These are phyloP conservation scores for Beta macrorhiza DNA, from an alignment of 179 eudicot genomes.

Conservation along the genomic window DNA sequence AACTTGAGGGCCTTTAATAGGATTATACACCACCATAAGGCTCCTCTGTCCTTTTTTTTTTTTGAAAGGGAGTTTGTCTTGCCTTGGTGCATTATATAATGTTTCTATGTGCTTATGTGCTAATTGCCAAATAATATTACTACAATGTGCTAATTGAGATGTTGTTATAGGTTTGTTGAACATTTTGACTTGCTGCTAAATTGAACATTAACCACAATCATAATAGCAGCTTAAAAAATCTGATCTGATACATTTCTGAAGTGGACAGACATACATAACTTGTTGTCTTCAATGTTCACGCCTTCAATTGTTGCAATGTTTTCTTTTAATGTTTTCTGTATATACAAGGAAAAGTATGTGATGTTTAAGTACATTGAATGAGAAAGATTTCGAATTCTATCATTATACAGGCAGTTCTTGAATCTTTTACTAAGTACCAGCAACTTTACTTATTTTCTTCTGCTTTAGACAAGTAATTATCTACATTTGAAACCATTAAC, in stretches of 20 bases:
- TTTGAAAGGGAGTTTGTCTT: no score
- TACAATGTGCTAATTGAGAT: no score
- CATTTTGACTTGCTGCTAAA: neutral
- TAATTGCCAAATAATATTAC: no score
- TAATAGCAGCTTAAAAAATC: slow-evolving; percentile 33
- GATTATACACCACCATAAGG: no score
- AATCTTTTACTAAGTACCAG: neutral
- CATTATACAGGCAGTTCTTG: neutral
- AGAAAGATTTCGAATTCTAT: neutral
- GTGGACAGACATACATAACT: slow-evolving; percentile 79
- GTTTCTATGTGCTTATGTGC: no score
- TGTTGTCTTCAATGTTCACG: slow-evolving; percentile 68
- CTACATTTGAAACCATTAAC: neutral
- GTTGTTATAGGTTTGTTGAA: neutral
- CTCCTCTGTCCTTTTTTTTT: no score
- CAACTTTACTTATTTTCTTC: no score
- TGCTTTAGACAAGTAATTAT: neutral
- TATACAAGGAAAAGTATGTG: slow-evolving; percentile 20
- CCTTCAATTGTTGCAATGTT: slow-evolving; percentile 55
- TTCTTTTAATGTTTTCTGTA: slow-evolving; percentile 35
- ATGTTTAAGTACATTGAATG: neutral
- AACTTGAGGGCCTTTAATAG: no score
- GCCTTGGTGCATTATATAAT: no score
- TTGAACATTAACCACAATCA: neutral
- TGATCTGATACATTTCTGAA: slow-evolving; percentile 57